Conservation (phyloP, 768 basidiomycete genomes). For the Podaxis rugospora region DNA sequence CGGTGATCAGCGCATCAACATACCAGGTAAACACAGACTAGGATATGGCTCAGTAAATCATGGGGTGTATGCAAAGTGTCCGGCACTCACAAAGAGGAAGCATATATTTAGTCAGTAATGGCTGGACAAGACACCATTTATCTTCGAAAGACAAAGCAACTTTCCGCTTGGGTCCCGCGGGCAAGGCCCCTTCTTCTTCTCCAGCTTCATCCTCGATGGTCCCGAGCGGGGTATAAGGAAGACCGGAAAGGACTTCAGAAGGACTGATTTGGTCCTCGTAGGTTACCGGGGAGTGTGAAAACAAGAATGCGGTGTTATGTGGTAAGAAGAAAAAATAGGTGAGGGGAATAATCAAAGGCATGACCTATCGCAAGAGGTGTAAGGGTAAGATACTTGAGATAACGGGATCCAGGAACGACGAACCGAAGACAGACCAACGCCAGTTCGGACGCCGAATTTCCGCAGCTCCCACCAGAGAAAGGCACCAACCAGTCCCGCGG, state of each 20-base stretch:
- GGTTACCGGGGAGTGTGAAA: constrained; percentile 27
- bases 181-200: constrained; percentile 36
- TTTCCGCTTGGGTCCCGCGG: constrained; percentile 34
- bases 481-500: constrained; percentile 89
- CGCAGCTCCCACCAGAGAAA: constrained; percentile 94
- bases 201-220: constrained; percentile 34
- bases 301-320: constrained; percentile 43
- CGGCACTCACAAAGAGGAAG: constrained; percentile 75
- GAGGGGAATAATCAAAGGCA: constrained; percentile 78
- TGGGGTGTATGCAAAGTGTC: background rate
- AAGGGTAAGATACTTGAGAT: background rate
- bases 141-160: constrained; percentile 61
- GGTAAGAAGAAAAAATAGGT: constrained; percentile 81
- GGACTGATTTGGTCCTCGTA: constrained; percentile 35
- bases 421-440: constrained; percentile 82
- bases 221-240: constrained; percentile 44
- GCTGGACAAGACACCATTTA: constrained; percentile 79
- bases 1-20: constrained; percentile 14
- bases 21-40: constrained; percentile 44
- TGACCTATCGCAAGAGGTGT: constrained; percentile 41
- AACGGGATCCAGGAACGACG: constrained; percentile 20
- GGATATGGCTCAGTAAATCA: background rate
- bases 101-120: constrained; percentile 83
- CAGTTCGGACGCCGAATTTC: constrained; percentile 74
- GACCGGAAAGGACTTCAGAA: constrained; percentile 21